Base-by-base conservation (phyloP, 306 rosid genomes). In the Trifolium dubium region DNA sequence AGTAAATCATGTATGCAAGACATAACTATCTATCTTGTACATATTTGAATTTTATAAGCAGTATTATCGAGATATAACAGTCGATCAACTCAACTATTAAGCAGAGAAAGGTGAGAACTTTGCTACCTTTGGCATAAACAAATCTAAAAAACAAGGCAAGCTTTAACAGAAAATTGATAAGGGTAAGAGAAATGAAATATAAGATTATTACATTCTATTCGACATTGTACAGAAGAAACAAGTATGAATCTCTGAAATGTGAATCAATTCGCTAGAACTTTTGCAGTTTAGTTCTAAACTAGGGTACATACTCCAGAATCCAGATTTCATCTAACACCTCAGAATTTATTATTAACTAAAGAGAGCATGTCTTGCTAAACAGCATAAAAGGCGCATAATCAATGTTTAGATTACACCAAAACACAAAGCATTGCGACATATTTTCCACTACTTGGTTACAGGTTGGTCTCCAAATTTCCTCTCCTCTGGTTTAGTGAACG, bases 401-500 rank as follows among this genome's bases (percentile, higher is more conserved):
- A 64, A 54, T 35, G 56, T 60, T 77, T 41, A 44, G 15, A 59
- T 49, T 51, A 70, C 58, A 61, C 18, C 80, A 79, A 18, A 81
- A 54, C 19, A 3, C 56, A 67, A 65, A 78, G 44, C 73, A 69
- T 74, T 31, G 55, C 6, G 10, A 41, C 64, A 63, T 79, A 35
- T 60, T 76, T 75, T 58, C 80, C 23, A 82, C 78, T 79, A 79
- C 77, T 83, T 81, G 62, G 82, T 81, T 30, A 84, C 72, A 53
- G 80, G 71, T 73, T 74, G 81, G 34, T 77, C 80, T 40, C 77
- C 89, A 14, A 14, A 72, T 72, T 82, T 86, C 77, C 51, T 80
- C 31, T 71, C 50, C 13, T 80, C 63, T 30, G 79, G 78, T 77
- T 88, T 88, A 64, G 77, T 62, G 79, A 84, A 85, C 9, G 88